Percentiles rank a stretch among this genome's conserved stretches.
These are phyloP conservation scores for Dipteronia sinensis DNA, from an alignment of 345 rosid genomes.

Conservation along the genomic window DNA sequence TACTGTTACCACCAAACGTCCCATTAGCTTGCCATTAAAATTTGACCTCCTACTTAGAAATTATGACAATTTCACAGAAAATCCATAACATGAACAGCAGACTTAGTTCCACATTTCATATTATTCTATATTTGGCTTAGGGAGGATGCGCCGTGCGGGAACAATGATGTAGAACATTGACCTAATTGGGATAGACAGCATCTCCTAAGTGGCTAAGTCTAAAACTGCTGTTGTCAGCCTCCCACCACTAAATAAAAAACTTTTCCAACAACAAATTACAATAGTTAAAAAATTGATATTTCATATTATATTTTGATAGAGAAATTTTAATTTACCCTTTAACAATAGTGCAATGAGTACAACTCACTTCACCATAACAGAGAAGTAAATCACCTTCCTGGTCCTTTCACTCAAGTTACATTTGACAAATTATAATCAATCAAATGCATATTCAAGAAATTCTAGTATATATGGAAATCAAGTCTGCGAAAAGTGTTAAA, in stretches of 20 bases:
- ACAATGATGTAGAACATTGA: background rate
- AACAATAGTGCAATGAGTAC: background rate
- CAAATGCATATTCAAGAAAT: background rate
- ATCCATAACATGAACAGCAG: background rate
- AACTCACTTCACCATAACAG: background rate
- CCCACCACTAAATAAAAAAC: background rate
- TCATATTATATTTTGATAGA: background rate
- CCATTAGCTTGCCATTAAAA: conserved; percentile 6
- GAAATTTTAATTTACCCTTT: background rate
- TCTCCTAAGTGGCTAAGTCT: conserved; percentile 5
- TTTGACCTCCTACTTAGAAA: background rate
- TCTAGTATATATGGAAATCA: background rate
- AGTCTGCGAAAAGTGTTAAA: background rate
- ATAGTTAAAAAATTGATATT: background rate
- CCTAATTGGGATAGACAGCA: background rate
- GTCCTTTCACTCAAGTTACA: background rate
- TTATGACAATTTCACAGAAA: background rate
- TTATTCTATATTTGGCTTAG: background rate
- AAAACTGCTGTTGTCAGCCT: background rate
- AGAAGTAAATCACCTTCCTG: background rate
- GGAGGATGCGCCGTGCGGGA: background rate
- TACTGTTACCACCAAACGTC: conserved; percentile 44
- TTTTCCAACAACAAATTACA: background rate
- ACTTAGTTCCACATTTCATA: background rate
- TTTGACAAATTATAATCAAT: background rate